Base-by-base conservation (phyloP, 164 flowering plant species). In the Magnolia kwangsiensis region DNA sequence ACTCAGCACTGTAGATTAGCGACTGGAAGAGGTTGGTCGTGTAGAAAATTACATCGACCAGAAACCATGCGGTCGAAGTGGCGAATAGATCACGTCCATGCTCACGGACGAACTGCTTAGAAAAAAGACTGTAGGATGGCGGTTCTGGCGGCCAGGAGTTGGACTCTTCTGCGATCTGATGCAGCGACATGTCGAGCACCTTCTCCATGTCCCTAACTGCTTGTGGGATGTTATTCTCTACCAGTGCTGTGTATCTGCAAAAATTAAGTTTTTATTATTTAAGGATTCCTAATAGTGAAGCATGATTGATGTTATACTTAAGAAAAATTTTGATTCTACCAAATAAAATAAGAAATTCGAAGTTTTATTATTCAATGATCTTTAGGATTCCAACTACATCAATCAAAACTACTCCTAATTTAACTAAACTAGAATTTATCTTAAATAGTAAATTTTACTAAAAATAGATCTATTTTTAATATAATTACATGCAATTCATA, bases 231-330 rank as follows among this genome's bases (percentile, higher is more conserved):
- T 91, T 87, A 37, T 63, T 76, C 78, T 85, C 91, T 75, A 91
- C 95, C 78, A 91, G 72, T 29, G 92, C 95, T n/a, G 95, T 91
- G 73, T 85, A 91, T 71, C 95, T 91, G 76, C 45, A 37, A 37
- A 37, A 37, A 37, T 37, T 37, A 37, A 37, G 45, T 37, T 4
- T 37, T 37, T 37, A 4, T 37, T 37, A 37, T 37, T 37, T 37
- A 37, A 37, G 45, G 45, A 37, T 37, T 37, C 6, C 45, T 37
- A 37, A 37, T 37, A 37, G 3, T 3, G 45, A 37, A 37, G 45
- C 45, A 3, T 4, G 27, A 24, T 24, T 24, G 27, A 24, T 24
- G 27, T 24, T 24, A 1, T 24, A 24, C 1, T 24, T 24, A 24
- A 24, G 27, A 1, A 24, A 24, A 24, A 24, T 24, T 1, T 24